Evolutionary conservation across 2,329 filamentous ascomycete genomes (phyloP), one percentile per base, ranked within the genome.

Genomic region (Pseudomassariella vexata): DNA sequence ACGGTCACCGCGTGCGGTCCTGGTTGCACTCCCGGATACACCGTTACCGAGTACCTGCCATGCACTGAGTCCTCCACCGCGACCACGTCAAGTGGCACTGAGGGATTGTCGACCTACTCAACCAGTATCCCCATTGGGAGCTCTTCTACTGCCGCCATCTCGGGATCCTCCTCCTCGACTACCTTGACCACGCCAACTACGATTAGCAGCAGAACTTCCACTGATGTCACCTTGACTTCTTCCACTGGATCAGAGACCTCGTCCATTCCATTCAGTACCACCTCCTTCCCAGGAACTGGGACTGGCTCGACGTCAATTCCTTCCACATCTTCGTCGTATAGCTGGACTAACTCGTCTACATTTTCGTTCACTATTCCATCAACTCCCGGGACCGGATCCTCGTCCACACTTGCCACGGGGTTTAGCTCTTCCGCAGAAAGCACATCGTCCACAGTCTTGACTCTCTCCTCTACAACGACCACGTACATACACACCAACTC

Each of bases 1-100:
- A 49, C 43, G 5, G 41, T 52, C 9, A 54, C 50, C 9, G 41
- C 42, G 14, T 55, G 50, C 30, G 50, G 41, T 9, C 15, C n/a
- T 20, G 37, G 35, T 14, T 55, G 51, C 30, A 48, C 43, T 10
- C 36, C 40, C 3, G 23, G 12, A n/a, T 30, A 26, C 12, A 37
- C 32, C 2, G 20, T 35, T 5, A 55, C 52, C 11, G 41, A 53
- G 10, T 45, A 35, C 32, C 33, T 38, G 9, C 43, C 38, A 24
- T 56, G 52, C 22, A 43, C 47, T 22, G 34, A 33, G 30, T 34
- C 30, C 4, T 34, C 35, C 8, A 26, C 24, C 24, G n/a, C 16
- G n/a, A 26, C 24, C 8, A 15, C 16, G n/a, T 12, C 24, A 26
- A 26, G 24, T 12, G 24, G 24, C 19, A 30, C 17, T 23, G 19